Percentiles rank a stretch among this genome's conserved stretches.
phyloP scores from a whole-genome alignment of 1,284 basidiomycete genomes.

The Sutorius eximius region DNA sequence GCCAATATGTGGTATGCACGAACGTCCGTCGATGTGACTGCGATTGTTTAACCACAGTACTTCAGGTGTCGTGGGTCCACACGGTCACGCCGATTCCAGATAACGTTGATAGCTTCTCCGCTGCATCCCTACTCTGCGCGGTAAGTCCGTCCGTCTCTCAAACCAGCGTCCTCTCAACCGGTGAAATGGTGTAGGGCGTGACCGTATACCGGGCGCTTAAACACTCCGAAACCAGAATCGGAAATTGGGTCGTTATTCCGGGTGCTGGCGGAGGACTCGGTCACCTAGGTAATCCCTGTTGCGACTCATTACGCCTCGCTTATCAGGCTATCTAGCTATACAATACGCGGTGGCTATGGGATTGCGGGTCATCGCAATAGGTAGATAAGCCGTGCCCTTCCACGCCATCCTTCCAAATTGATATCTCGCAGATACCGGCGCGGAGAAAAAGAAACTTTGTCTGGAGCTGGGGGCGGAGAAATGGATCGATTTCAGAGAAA shows the following conservation, averaged over 20 bases:
- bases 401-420: neutral
- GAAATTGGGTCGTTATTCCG: slow-evolving; percentile 80
- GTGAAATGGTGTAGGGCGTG: slow-evolving; percentile 48
- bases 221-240: slow-evolving; percentile 63
- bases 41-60: neutral
- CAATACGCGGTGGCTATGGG: slow-evolving; percentile 82
- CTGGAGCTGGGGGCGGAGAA: slow-evolving; percentile 70
- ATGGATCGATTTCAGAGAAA: slow-evolving; percentile 79
- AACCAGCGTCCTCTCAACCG: neutral
- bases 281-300: slow-evolving; percentile 49
- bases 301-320: neutral
- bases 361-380: slow-evolving; percentile 81
- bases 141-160: slow-evolving; percentile 39
- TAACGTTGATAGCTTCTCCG: slow-evolving; percentile 60
- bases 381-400: slow-evolving; percentile 27
- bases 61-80: slow-evolving; percentile 59
- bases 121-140: slow-evolving; percentile 83
- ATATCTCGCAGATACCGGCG: slow-evolving; percentile 57
- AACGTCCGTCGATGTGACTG: no score
- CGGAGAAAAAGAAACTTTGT: slow-evolving; percentile 72
- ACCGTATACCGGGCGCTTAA: slow-evolving; percentile 87
- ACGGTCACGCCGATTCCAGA: slow-evolving; percentile 79
- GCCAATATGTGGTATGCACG: slow-evolving; percentile 66
- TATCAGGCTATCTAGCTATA: slow-evolving; percentile 47
- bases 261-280: slow-evolving; percentile 78